Conservation (phyloP, 805 yeast species). For the Ogataea paradorogensis region DNA sequence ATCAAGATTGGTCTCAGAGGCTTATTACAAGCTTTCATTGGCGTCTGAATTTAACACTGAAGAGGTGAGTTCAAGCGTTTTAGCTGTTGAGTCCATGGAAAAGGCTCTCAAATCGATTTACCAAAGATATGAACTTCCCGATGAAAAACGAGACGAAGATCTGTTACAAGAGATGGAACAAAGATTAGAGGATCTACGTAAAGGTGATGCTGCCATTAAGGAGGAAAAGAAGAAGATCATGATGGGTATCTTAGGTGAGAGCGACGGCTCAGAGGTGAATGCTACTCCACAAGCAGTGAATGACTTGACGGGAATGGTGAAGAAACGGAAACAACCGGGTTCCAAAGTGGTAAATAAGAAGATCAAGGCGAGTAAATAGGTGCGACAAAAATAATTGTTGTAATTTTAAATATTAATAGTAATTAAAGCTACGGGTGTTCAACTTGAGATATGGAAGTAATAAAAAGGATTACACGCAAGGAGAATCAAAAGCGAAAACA, state of each 20-base stretch:
- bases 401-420: background rate
- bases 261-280: conserved; percentile 26
- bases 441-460: background rate
- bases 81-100: conserved; percentile 46
- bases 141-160: conserved; percentile 42
- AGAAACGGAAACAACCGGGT: conserved; percentile 39
- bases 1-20: conserved; percentile 66
- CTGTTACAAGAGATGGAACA: conserved; percentile 54
- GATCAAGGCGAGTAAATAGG: conserved; percentile 10
- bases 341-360: conserved; percentile 20
- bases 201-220: conserved; percentile 47
- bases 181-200: conserved; percentile 52
- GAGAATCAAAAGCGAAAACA: too few species aligned
- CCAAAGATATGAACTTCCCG: conserved; percentile 35
- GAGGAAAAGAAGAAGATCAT: conserved; percentile 52
- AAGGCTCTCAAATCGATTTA: conserved; percentile 43
- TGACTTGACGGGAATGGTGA: conserved; percentile 62
- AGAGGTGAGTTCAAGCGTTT: conserved; percentile 53
- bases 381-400: background rate
- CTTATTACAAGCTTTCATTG: conserved; percentile 75
- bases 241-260: conserved; percentile 55
- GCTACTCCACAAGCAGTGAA: conserved; percentile 37
- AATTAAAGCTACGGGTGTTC: too few species aligned
- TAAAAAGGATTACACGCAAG: too few species aligned
- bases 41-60: conserved; percentile 67